Percentiles rank a stretch among this genome's conserved stretches.
These are phyloP conservation scores for Cladophialophora bantiana DNA, from an alignment of 2,329 filamentous ascomycete genomes.

Conservation along the genomic window DNA sequence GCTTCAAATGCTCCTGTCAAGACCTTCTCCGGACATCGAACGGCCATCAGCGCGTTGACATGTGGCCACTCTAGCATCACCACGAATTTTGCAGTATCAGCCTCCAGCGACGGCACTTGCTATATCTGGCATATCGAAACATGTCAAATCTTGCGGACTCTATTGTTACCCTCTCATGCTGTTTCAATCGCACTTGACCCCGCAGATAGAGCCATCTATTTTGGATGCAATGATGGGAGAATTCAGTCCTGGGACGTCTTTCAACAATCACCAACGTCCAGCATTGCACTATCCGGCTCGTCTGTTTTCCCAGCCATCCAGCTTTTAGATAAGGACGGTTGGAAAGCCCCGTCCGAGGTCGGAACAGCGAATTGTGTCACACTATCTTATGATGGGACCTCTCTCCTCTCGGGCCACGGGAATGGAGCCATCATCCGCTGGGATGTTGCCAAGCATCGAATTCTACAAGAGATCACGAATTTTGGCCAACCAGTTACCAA, in stretches of 20 bases:
- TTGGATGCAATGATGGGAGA: slow-evolving; percentile 79
- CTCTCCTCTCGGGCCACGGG: slow-evolving; percentile 79
- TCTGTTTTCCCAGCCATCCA: slow-evolving; percentile 49
- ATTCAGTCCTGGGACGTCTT: slow-evolving; percentile 82
- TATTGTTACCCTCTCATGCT: slow-evolving; percentile 77
- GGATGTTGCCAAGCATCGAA: slow-evolving; percentile 76
- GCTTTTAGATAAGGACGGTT: slow-evolving; percentile 50
- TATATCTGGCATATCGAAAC: slow-evolving; percentile 92
- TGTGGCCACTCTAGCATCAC: slow-evolving; percentile 72
- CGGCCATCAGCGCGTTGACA: slow-evolving; percentile 56
- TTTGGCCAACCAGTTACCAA: slow-evolving; percentile 86
- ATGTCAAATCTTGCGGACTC: slow-evolving; percentile 77
- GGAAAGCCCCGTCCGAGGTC: slow-evolving; percentile 65
- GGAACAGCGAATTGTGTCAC: slow-evolving; percentile 73
- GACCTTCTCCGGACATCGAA: slow-evolving; percentile 75
- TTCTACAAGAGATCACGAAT: slow-evolving; percentile 70
- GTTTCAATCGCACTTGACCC: slow-evolving; percentile 79
- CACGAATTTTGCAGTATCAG: slow-evolving; percentile 83
- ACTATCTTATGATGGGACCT: slow-evolving; percentile 82
- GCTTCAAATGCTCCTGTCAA: slow-evolving; percentile 70
- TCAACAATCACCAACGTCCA: slow-evolving; percentile 21
- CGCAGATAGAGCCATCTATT: slow-evolving; percentile 80
- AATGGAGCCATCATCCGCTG: slow-evolving; percentile 80
- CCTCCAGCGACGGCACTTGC: slow-evolving; percentile 84
- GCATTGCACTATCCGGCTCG: slow-evolving; percentile 38